Conservation (phyloP, 2,329 filamentous ascomycete genomes). For the Aureobasidium sp. region DNA sequence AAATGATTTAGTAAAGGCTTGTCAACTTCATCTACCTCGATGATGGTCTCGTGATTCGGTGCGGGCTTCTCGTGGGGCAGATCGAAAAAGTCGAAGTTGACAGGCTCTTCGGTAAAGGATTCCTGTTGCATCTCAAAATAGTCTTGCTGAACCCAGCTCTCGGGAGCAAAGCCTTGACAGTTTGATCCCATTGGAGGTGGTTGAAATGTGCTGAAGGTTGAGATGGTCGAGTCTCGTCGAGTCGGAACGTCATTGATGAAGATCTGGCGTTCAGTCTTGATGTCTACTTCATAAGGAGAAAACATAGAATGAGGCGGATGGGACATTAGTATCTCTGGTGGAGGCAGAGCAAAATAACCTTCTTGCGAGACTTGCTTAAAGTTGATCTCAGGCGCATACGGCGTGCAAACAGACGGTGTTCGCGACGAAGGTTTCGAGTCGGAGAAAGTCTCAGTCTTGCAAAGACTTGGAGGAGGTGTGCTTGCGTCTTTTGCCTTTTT, state of each 20-base stretch:
- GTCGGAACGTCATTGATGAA: constrained; percentile 87
- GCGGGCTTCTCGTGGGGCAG: constrained; percentile 61
- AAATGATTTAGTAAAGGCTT: constrained; percentile 85
- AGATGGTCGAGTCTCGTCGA: constrained; percentile 75
- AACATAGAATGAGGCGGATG: constrained; percentile 50
- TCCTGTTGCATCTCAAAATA: constrained; percentile 60
- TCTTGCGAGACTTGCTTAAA: constrained; percentile 55
- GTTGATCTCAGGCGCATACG: constrained; percentile 54
- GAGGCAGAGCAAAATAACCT: constrained; percentile 55
- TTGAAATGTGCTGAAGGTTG: constrained; percentile 87
- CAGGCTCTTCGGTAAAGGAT: constrained; percentile 48
- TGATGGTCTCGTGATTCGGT: constrained; percentile 57
- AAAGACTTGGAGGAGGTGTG: constrained; percentile 63
- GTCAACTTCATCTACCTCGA: constrained; percentile 82
- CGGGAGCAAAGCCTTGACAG: constrained; percentile 52
- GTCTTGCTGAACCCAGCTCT: constrained; percentile 65
- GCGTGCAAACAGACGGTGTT: constrained; percentile 72
- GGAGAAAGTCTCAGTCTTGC: constrained; percentile 71
- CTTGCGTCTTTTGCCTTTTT: constrained; percentile 61
- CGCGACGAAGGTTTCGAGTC: constrained; percentile 65
- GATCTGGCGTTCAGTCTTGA: constrained; percentile 92
- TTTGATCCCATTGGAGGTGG: constrained; percentile 62
- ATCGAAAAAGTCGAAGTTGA: constrained; percentile 74
- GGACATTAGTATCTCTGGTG: constrained; percentile 33
- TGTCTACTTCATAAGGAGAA: constrained; percentile 84